These are phyloP conservation scores for Colletotrichum tamarilloi DNA, from an alignment of 2,329 filamentous ascomycete species.

Conservation along the genomic window DNA sequence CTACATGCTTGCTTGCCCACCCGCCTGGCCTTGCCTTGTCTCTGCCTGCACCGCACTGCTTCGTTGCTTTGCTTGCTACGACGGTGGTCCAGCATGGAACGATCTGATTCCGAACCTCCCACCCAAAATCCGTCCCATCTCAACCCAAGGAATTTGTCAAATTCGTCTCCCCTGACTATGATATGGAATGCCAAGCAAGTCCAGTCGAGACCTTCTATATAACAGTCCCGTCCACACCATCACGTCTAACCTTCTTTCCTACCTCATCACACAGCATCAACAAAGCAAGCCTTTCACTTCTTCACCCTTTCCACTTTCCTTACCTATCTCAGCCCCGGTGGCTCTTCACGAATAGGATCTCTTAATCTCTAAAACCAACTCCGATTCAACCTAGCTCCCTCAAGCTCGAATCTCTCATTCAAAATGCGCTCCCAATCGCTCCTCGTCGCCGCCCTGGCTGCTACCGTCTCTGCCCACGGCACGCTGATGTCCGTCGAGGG, in stretches of 20 bases:
- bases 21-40: not conserved
- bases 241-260: not conserved
- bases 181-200: conserved; percentile 34
- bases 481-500: conserved; percentile 66
- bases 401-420: conserved; percentile 24
- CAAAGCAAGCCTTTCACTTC: conserved; percentile 33
- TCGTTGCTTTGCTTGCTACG: not conserved
- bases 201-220: conserved; percentile 27
- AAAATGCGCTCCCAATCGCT: conserved; percentile 42
- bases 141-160: conserved; percentile 28
- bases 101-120: conserved; percentile 29
- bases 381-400: conserved; percentile 10
- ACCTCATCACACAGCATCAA: conserved; percentile 33
- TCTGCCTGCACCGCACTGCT: not conserved
- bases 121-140: conserved; percentile 24
- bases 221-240: conserved; percentile 32
- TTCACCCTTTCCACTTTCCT: conserved; percentile 4
- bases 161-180: conserved; percentile 23
- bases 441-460: conserved; percentile 50
- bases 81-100: conserved; percentile 14
- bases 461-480: conserved; percentile 66
- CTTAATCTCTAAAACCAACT: conserved; percentile 18
- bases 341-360: conserved; percentile 15
- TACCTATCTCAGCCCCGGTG: conserved; percentile 29
- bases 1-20: not conserved